Percentiles rank a stretch among this genome's conserved stretches.
Evolutionary conservation across 2,329 filamentous ascomycete species (phyloP).

Genomic region (Colletotrichum tropicicola): DNA sequence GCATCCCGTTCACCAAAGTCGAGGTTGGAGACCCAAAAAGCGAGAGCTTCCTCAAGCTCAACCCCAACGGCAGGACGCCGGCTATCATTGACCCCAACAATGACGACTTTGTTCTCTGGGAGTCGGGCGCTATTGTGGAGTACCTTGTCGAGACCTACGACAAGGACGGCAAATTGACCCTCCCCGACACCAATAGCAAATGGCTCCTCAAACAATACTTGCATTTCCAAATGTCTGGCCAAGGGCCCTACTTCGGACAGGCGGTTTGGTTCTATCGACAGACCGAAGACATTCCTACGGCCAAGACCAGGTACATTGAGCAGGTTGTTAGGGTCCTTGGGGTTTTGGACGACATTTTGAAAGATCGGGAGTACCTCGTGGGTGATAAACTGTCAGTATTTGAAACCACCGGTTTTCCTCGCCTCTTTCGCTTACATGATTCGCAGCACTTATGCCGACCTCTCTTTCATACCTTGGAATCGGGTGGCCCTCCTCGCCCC

Average conservation of each 20-base stretch:
- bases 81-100: conserved; percentile 45
- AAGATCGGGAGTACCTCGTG: conserved; percentile 44
- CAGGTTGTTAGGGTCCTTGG: conserved; percentile 38
- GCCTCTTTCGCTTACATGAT: not conserved
- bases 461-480: conserved; percentile 43
- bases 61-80: conserved; percentile 44
- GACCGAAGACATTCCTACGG: conserved; percentile 36
- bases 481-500: conserved; percentile 15
- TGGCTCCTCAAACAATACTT: conserved; percentile 38
- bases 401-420: conserved; percentile 31
- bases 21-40: conserved; percentile 35
- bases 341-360: conserved; percentile 40
- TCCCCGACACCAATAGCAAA: conserved; percentile 8
- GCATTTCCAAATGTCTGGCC: conserved; percentile 52
- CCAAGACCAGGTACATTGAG: conserved; percentile 40
- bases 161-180: conserved; percentile 31
- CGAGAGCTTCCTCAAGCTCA: conserved; percentile 37
- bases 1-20: conserved; percentile 41
- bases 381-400: conserved; percentile 42
- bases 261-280: conserved; percentile 44
- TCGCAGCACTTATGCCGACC: conserved; percentile 34
- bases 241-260: conserved; percentile 56
- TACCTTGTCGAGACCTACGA: conserved; percentile 41
- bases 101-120: conserved; percentile 35
- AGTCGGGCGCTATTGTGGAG: conserved; percentile 39